phyloP scores from a whole-genome alignment of 129 eudicot species.

The Artemisia annua region DNA sequence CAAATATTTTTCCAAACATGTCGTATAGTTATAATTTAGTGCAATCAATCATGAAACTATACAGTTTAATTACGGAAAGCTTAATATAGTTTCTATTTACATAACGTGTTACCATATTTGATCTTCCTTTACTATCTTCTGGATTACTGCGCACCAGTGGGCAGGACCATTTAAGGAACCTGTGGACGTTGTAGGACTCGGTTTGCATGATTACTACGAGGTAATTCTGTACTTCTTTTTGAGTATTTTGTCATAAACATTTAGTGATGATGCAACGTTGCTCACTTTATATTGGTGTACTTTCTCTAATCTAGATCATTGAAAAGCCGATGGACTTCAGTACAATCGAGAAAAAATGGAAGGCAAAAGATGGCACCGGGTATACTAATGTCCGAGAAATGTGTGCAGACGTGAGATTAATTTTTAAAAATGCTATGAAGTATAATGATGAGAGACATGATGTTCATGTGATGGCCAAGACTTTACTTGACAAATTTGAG shows the following conservation, averaged over 20 bases:
- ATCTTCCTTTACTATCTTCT: constrained; percentile 37
- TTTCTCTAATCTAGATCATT: constrained; percentile 49
- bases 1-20: neutral
- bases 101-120: constrained; percentile 20
- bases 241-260: no score
- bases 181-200: constrained; percentile 81
- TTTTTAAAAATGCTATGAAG: constrained; percentile 88
- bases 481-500: constrained; percentile 76
- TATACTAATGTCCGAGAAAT: constrained; percentile 82
- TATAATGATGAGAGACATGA: constrained; percentile 78
- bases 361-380: constrained; percentile 77
- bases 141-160: constrained; percentile 57
- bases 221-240: constrained; percentile 30
- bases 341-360: constrained; percentile 72
- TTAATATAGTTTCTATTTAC: neutral
- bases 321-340: constrained; percentile 93
- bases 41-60: neutral
- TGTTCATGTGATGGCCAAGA: constrained; percentile 91
- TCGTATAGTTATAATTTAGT: neutral
- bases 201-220: constrained; percentile 75
- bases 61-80: neutral
- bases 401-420: constrained; percentile 82
- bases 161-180: constrained; percentile 88
- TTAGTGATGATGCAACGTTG: neutral
- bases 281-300: constrained; percentile 20